Conservation (phyloP, 164 flowering plant genomes). For the Stephania cephalantha region DNA sequence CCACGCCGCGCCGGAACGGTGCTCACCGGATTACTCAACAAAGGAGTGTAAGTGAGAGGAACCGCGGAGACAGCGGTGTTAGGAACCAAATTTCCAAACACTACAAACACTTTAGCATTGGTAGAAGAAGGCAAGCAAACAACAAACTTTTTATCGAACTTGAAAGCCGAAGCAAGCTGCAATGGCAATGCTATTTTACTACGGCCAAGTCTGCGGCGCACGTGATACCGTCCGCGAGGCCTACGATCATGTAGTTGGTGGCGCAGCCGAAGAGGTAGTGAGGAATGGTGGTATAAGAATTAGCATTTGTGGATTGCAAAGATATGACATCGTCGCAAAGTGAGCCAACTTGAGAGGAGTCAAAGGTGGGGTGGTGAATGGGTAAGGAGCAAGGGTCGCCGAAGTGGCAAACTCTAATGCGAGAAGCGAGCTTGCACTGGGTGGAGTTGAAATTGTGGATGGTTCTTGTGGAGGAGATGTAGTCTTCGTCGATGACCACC, state of each 20-base stretch:
- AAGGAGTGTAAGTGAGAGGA: conserved; percentile 14
- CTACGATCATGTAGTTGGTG: conserved; percentile 16
- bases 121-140: conserved; percentile 12
- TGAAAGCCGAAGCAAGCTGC: conserved; percentile 23
- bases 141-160: conserved; percentile 29
- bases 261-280: conserved; percentile 24
- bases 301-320: conserved; percentile 27
- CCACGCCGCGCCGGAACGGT: conserved; percentile 3
- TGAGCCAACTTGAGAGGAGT: conserved; percentile 12
- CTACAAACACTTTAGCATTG: conserved; percentile 11
- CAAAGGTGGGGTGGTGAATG: not conserved
- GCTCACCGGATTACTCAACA: conserved; percentile 20
- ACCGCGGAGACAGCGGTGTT: conserved; percentile 10
- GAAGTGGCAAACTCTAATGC: conserved; percentile 24
- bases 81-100: conserved; percentile 12
- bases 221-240: conserved; percentile 23
- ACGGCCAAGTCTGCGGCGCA: conserved; percentile 31
- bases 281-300: conserved; percentile 12
- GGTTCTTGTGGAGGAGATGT: conserved; percentile 5
- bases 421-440: conserved; percentile 9
- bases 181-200: conserved; percentile 19
- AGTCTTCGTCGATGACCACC: conserved; percentile 11
- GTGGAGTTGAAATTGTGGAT: conserved; percentile 11
- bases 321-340: conserved; percentile 23
- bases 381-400: conserved; percentile 25